Evolutionary conservation across 2,329 filamentous ascomycete genomes (phyloP).

Genomic region (Fusarium sp.): DNA sequence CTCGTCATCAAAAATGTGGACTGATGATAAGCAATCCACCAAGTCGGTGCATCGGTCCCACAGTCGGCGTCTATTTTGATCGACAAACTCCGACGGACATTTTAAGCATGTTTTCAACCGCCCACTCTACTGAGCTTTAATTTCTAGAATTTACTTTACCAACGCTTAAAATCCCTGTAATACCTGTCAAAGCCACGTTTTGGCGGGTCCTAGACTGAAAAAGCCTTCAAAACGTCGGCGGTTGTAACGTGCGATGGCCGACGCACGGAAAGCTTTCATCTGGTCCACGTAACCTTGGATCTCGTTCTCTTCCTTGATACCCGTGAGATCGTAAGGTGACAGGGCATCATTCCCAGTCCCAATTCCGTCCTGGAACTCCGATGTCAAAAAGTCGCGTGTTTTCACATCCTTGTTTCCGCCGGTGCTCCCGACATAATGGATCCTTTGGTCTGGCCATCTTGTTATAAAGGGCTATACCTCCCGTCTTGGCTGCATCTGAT

Average conservation of each 20-base stretch:
- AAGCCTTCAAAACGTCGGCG: background rate
- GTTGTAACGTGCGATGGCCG: background rate
- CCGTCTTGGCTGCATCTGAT: conserved; percentile 18
- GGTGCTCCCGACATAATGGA: conserved; percentile 29
- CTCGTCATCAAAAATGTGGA: conserved; percentile 11
- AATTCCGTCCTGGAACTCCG: conserved; percentile 3
- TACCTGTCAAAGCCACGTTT: conserved; percentile 12
- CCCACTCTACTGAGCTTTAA: background rate
- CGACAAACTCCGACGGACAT: conserved; percentile 31
- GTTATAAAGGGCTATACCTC: conserved; percentile 29
- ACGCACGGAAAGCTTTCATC: background rate
- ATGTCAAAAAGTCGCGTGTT: conserved; percentile 24
- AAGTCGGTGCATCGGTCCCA: background rate
- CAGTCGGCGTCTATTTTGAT: conserved; percentile 7
- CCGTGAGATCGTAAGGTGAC: conserved; percentile 34
- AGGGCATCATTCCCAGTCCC: background rate
- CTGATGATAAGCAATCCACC: conserved; percentile 1
- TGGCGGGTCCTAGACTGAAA: background rate
- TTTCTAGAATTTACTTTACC: background rate
- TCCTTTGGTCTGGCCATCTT: conserved; percentile 17
- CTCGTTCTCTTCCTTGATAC: conserved; percentile 21
- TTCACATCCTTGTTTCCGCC: conserved; percentile 5
- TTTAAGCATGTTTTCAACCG: conserved; percentile 6
- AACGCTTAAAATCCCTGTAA: background rate
- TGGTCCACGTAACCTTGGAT: conserved; percentile 7